These are phyloP conservation scores for Plasmodium vivax DNA, from an alignment of 169 alveolate species.

Conservation along the genomic window DNA sequence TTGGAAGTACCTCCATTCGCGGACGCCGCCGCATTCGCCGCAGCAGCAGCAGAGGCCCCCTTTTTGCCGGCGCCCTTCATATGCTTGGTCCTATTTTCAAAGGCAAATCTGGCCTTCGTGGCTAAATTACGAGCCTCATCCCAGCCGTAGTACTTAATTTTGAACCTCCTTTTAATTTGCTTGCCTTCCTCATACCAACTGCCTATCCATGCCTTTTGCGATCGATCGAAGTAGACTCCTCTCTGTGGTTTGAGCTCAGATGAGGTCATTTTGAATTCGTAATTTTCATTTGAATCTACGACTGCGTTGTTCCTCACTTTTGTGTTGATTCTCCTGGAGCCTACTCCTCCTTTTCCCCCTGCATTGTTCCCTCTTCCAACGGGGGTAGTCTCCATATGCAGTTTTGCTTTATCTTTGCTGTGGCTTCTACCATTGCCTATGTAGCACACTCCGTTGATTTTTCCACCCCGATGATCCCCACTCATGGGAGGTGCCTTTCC, in stretches of 20 bases:
- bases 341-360: not conserved
- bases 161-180: conserved; percentile 65
- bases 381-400: not conserved
- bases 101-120: conserved; percentile 62
- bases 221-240: conserved; percentile 73
- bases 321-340: not conserved
- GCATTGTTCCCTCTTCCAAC: not conserved
- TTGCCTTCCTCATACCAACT: conserved; percentile 76
- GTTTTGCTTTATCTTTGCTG: conserved; percentile 3
- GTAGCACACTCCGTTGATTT: not conserved
- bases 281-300: conserved; percentile 20
- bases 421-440: not conserved
- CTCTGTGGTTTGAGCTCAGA: conserved; percentile 69
- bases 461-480: not conserved
- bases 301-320: not conserved
- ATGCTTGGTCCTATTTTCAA: conserved; percentile 46
- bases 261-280: conserved; percentile 10
- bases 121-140: conserved; percentile 71
- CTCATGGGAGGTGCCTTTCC: not conserved
- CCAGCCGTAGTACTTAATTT: conserved; percentile 73
- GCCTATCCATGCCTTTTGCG: conserved; percentile 75
- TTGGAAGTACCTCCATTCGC: not conserved
- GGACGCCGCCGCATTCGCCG: not conserved
- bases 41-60: not conserved
- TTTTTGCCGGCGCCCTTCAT: not conserved